Base-by-base conservation (phyloP, 2,329 filamentous ascomycete species). In the Cladosporium sp. region DNA sequence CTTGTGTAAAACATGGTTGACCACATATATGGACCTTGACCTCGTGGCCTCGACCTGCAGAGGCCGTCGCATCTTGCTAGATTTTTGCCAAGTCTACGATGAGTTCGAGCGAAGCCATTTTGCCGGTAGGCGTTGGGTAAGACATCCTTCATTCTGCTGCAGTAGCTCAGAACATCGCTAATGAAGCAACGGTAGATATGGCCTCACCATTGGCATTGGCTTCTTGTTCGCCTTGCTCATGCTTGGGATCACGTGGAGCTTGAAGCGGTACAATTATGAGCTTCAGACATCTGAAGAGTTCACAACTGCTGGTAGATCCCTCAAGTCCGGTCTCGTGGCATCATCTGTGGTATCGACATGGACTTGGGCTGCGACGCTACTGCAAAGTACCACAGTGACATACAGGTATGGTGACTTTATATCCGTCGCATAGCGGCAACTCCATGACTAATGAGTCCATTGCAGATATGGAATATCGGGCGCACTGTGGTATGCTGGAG, bases 311-410 rank as follows among this genome's bases (percentile, higher is more conserved):
- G 90, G 90, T 19, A 81, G 91, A 61, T 91, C 89, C 1, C 89
- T 96, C 63, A 96, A 95, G 71, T 91, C 89, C 3, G 91, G 91
- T 32, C 79, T 96, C 9, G 90, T 96, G 1, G 90, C 89, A 13
- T 88, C 89, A 2, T 91, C 90, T 19, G 91, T 96, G 22, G 90
- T 95, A 4, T 92, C 88, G 25, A 91, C 88, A 5, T 96, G 91
- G 91, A 95, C 91, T 0, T 95, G 90, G 69, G 66, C 66, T 24
- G 71, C 72, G 9, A 73, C 71, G 2, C 60, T 74, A 1, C 62
- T 74, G 66, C 10, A 68, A 63, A 48, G 64, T 60, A 12, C 70
- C 66, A 12, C 70, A 72, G 73, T 71, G 17, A 90, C 89, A 61
- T 96, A 96, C 72, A 79, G 84, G 8, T 71, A 71, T 8, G 20